Evolutionary conservation across 805 yeast species (phyloP).

Genomic region (Suhomyces vadensis): DNA sequence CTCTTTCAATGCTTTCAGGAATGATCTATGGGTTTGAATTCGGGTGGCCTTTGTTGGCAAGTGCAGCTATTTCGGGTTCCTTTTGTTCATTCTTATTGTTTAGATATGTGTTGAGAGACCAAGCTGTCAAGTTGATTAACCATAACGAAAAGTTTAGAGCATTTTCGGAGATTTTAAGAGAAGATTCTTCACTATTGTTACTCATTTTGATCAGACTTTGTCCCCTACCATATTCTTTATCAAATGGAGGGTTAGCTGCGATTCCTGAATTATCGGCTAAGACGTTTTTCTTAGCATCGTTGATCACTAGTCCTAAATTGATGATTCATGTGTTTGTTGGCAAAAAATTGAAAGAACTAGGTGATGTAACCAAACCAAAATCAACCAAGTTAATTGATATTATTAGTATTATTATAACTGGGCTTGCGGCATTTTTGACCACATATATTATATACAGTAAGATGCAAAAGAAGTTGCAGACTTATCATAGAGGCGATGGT

Average conservation of each 20-base stretch:
- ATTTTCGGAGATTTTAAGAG: slow-evolving; percentile 70
- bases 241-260: slow-evolving; percentile 90
- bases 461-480: slow-evolving; percentile 40
- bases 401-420: slow-evolving; percentile 59
- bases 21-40: slow-evolving; percentile 76
- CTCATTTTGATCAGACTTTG: slow-evolving; percentile 76
- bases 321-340: slow-evolving; percentile 80
- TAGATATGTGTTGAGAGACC: slow-evolving; percentile 54
- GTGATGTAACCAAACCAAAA: slow-evolving; percentile 51
- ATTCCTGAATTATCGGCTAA: slow-evolving; percentile 69
- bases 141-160: slow-evolving; percentile 69
- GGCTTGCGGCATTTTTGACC: slow-evolving; percentile 53
- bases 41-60: slow-evolving; percentile 78
- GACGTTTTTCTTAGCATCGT: slow-evolving; percentile 69
- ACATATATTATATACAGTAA: slow-evolving; percentile 68
- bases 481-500: slow-evolving; percentile 22
- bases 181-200: slow-evolving; percentile 62
- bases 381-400: slow-evolving; percentile 61
- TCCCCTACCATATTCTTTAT: slow-evolving; percentile 89
- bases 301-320: slow-evolving; percentile 79
- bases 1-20: slow-evolving; percentile 67
- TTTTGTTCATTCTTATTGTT: slow-evolving; percentile 70
- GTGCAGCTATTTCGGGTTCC: slow-evolving; percentile 73
- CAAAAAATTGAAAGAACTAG: slow-evolving; percentile 66
- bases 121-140: slow-evolving; percentile 61